Percentiles rank a stretch among this genome's conserved stretches.
Conservation (phyloP, 495 filamentous ascomycete species). For the Jackrogersella minutella region DNA sequence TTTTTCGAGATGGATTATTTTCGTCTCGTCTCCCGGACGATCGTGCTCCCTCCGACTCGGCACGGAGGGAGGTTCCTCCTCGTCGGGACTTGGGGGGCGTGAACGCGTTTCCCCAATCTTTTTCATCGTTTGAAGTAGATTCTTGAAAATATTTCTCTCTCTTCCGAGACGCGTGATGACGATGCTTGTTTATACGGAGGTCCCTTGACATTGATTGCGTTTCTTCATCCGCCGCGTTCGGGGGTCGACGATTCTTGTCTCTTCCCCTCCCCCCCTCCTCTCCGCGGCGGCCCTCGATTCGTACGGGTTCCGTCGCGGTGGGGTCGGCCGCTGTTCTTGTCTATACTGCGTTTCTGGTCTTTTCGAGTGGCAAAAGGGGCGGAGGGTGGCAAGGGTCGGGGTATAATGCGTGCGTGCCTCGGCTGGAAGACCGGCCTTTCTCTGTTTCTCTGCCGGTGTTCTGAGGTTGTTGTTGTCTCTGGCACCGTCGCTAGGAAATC, state of each 20-base stretch:
- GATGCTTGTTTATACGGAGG: neutral
- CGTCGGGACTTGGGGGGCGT: neutral
- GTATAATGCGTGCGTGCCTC: neutral
- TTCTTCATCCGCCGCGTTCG: neutral
- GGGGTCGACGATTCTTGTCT: neutral
- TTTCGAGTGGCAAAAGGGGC: neutral
- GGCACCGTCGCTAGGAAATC: neutral
- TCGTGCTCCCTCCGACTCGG: neutral
- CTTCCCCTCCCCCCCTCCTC: too few relatives aligned
- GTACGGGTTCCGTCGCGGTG: neutral
- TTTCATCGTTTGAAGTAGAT: conserved; percentile 14
- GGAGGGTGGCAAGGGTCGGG: neutral
- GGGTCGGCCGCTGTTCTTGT: conserved; percentile 3
- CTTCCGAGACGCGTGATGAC: neutral
- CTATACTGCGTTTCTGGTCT: conserved; percentile 9
- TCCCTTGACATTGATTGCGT: neutral
- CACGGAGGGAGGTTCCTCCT: too few relatives aligned
- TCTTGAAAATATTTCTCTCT: neutral
- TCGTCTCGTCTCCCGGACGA: neutral
- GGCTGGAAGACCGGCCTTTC: neutral
- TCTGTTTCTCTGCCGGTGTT: neutral
- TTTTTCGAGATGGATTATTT: neutral
- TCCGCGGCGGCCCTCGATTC: neutral
- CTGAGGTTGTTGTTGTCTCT: neutral
- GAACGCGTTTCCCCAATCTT: neutral